Percentiles rank a stretch among this genome's conserved stretches.
phyloP scores from a whole-genome alignment of 192 early-diverging fungal genomes.

The Coemansia sp. region DNA sequence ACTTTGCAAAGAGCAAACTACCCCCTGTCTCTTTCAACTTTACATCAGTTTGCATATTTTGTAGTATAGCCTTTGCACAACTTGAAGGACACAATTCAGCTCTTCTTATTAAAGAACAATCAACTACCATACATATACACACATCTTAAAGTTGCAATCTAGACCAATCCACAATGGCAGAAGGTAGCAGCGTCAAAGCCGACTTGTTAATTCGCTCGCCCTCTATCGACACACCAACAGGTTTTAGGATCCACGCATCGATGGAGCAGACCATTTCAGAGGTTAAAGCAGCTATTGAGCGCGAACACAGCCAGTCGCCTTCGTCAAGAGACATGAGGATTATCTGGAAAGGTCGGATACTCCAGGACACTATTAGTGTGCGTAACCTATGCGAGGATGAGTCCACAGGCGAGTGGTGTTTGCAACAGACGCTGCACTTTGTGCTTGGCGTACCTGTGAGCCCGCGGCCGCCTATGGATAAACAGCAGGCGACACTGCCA shows the following conservation, averaged over 20 bases:
- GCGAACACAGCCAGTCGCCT: slow-evolving; percentile 22
- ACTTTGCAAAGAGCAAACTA: no score
- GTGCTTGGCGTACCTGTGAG: slow-evolving; percentile 18
- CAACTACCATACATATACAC: not conserved
- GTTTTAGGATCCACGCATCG: slow-evolving; percentile 22
- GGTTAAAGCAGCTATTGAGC: slow-evolving; percentile 37
- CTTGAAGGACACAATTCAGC: not conserved
- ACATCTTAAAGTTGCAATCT: no score
- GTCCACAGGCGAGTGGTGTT: not conserved
- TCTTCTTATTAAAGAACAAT: not conserved
- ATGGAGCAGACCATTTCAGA: slow-evolving; percentile 21
- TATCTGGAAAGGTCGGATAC: slow-evolving; percentile 47
- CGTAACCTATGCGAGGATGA: slow-evolving; percentile 8
- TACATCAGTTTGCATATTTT: slow-evolving; percentile 4
- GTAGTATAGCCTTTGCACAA: not conserved
- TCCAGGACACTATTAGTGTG: slow-evolving; percentile 19
- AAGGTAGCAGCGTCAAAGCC: not conserved
- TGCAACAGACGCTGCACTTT: slow-evolving; percentile 37
- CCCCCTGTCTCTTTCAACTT: not conserved
- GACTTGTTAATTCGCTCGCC: slow-evolving; percentile 38
- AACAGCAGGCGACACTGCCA: not conserved
- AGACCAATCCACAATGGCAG: not conserved
- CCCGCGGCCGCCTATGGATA: not conserved
- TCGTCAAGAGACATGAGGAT: slow-evolving; percentile 42
- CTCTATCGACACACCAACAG: slow-evolving; percentile 32